Evolutionary conservation across 73 alveolate genomes (phyloP).

Genomic region (Symbiodinium natans): DNA sequence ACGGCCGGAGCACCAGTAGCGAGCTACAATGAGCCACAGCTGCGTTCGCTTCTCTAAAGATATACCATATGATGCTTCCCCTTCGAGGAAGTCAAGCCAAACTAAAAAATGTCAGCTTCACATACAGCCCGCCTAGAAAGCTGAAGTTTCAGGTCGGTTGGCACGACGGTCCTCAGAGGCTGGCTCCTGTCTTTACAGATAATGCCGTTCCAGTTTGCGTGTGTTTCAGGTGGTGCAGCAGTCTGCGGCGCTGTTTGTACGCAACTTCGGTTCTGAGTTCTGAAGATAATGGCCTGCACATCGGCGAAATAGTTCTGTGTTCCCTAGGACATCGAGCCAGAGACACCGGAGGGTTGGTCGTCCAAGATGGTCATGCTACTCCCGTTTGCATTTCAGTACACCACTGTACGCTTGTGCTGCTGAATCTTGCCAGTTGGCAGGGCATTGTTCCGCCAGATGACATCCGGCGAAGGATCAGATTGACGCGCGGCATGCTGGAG

Average conservation of each 20-base stretch:
- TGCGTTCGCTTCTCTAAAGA: too few species aligned
- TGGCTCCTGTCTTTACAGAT: background rate
- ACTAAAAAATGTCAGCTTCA: too few species aligned
- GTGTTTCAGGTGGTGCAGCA: background rate
- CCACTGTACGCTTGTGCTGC: background rate
- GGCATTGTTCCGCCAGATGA: slow-evolving; percentile 75
- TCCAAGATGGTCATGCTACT: slow-evolving; percentile 13
- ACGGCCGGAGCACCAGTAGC: too few species aligned
- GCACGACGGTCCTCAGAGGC: background rate
- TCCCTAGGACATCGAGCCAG: slow-evolving; percentile 36
- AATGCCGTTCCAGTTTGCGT: background rate
- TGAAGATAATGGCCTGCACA: too few species aligned
- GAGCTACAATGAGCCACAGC: too few species aligned
- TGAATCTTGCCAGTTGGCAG: background rate
- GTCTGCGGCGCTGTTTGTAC: background rate
- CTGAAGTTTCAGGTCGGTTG: background rate
- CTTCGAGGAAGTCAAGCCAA: too few species aligned
- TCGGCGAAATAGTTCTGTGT: background rate
- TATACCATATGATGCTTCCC: too few species aligned
- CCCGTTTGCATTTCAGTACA: background rate
- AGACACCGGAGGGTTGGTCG: slow-evolving; percentile 34
- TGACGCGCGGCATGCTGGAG: slow-evolving; percentile 68
- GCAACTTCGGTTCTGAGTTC: background rate
- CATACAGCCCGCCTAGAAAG: too few species aligned
- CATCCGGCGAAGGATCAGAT: slow-evolving; percentile 38